Evolutionary conservation across 2,329 filamentous ascomycete genomes (phyloP).

Genomic region (Aureobasidium sp.): DNA sequence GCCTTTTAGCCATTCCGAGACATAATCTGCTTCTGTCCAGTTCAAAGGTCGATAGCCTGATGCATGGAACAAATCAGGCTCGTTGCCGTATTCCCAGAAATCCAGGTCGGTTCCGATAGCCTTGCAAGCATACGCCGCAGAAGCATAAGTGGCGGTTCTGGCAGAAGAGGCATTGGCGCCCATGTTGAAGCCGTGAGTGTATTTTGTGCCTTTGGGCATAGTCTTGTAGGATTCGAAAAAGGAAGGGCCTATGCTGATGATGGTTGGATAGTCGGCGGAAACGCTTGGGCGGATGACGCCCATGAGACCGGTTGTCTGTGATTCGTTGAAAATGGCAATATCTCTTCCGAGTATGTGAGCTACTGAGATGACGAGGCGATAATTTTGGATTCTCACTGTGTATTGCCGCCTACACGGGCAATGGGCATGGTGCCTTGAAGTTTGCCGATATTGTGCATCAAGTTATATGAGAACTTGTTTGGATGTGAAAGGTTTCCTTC

Average conservation of each 20-base stretch:
- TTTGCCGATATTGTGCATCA: slow-evolving; percentile 51
- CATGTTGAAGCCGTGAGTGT: slow-evolving; percentile 56
- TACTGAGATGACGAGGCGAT: background rate
- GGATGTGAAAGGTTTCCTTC: slow-evolving; percentile 48
- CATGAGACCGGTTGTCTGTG: slow-evolving; percentile 44
- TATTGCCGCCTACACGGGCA: slow-evolving; percentile 60
- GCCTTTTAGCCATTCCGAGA: slow-evolving; percentile 52
- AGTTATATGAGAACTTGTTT: slow-evolving; percentile 54
- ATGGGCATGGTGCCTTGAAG: slow-evolving; percentile 52
- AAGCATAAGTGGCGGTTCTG: slow-evolving; percentile 47
- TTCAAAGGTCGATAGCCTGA: slow-evolving; percentile 45
- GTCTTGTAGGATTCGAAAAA: slow-evolving; percentile 59
- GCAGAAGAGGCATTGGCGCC: slow-evolving; percentile 47
- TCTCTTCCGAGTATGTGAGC: slow-evolving; percentile 34
- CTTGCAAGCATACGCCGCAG: slow-evolving; percentile 51
- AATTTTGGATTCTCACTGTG: slow-evolving; percentile 37
- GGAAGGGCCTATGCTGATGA: slow-evolving; percentile 52
- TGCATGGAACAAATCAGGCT: slow-evolving; percentile 53
- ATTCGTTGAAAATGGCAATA: slow-evolving; percentile 53
- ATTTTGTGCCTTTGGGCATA: slow-evolving; percentile 47
- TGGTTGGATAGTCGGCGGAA: slow-evolving; percentile 55
- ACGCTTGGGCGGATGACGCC: slow-evolving; percentile 46
- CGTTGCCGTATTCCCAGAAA: slow-evolving; percentile 58
- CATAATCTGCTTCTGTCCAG: slow-evolving; percentile 52
- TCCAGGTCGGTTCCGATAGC: slow-evolving; percentile 47